Percentiles rank a stretch among this genome's conserved stretches.
phyloP scores from a whole-genome alignment of 2,329 filamentous ascomycete genomes.

The Cladosporium sp. region DNA sequence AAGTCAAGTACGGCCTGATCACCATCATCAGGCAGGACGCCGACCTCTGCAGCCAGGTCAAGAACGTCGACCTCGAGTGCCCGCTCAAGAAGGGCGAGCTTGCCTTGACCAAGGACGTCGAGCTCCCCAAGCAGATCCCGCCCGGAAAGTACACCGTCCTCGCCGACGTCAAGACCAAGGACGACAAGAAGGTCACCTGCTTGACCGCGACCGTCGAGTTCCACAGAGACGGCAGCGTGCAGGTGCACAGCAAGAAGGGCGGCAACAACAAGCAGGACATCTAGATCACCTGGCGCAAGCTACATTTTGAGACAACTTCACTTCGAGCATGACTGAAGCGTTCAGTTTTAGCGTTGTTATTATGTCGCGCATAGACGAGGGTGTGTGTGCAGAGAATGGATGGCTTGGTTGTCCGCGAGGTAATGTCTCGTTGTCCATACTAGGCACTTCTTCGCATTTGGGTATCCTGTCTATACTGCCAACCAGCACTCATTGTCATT shows the following conservation, averaged over 20 bases:
- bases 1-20: conserved; percentile 94
- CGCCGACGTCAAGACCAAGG: conserved; percentile 77
- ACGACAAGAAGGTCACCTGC: conserved; percentile 82
- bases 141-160: conserved; percentile 86
- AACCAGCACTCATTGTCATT: not conserved
- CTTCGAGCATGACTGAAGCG: conserved; percentile 27
- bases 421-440: conserved; percentile 14
- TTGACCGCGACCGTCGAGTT: conserved; percentile 74
- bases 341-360: conserved; percentile 18
- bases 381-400: conserved; percentile 7
- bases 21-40: conserved; percentile 77
- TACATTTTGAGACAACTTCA: not conserved
- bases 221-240: conserved; percentile 38
- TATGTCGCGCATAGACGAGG: conserved; percentile 15
- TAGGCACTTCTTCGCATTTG: conserved; percentile 12
- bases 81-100: conserved; percentile 79
- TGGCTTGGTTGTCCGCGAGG: conserved; percentile 10
- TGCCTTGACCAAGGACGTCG: conserved; percentile 73
- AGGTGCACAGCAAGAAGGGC: conserved; percentile 9
- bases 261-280: conserved; percentile 13
- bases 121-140: conserved; percentile 83
- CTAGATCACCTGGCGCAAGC: not conserved
- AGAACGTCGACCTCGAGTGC: conserved; percentile 85
- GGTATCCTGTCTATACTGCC: conserved; percentile 23
- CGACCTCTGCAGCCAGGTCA: conserved; percentile 85